phyloP scores from a whole-genome alignment of 768 basidiomycete species.

The Ramaria rubella region DNA sequence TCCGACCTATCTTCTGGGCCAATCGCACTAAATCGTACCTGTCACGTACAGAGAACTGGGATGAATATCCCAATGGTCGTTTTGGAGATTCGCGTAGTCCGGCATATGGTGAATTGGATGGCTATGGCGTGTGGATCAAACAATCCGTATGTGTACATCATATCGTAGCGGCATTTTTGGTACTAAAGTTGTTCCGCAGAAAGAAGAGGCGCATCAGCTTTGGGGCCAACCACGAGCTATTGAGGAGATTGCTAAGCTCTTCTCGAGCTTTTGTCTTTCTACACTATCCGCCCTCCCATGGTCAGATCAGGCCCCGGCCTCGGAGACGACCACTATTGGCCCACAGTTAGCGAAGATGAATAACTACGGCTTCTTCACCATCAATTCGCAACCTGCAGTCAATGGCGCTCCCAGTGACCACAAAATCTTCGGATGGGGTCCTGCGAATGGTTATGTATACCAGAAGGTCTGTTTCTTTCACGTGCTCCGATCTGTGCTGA shows the following conservation, averaged over 20 bases:
- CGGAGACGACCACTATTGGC: slow-evolving; percentile 78
- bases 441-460: slow-evolving; percentile 88
- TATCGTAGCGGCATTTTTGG: not conserved
- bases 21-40: slow-evolving; percentile 94
- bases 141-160: slow-evolving; percentile 53
- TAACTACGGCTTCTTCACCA: slow-evolving; percentile 87
- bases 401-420: slow-evolving; percentile 84
- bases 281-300: slow-evolving; percentile 80
- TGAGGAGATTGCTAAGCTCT: slow-evolving; percentile 64
- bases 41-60: slow-evolving; percentile 97
- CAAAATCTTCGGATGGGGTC: slow-evolving; percentile 88
- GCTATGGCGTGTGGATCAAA: slow-evolving; percentile 90
- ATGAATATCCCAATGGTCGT: slow-evolving; percentile 98
- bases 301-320: slow-evolving; percentile 84
- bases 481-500: not conserved
- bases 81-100: slow-evolving; percentile 97
- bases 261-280: slow-evolving; percentile 75
- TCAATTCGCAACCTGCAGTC: slow-evolving; percentile 95
- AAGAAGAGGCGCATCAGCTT: slow-evolving; percentile 76
- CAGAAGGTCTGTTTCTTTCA: slow-evolving; percentile 59
- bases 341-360: slow-evolving; percentile 79
- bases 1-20: slow-evolving; percentile 98
- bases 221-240: slow-evolving; percentile 78
- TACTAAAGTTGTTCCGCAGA: slow-evolving; percentile 38
- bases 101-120: slow-evolving; percentile 96